Evolutionary conservation across 2,329 filamentous ascomycete genomes (phyloP).

Genomic region (Colletotrichum liaoningense): DNA sequence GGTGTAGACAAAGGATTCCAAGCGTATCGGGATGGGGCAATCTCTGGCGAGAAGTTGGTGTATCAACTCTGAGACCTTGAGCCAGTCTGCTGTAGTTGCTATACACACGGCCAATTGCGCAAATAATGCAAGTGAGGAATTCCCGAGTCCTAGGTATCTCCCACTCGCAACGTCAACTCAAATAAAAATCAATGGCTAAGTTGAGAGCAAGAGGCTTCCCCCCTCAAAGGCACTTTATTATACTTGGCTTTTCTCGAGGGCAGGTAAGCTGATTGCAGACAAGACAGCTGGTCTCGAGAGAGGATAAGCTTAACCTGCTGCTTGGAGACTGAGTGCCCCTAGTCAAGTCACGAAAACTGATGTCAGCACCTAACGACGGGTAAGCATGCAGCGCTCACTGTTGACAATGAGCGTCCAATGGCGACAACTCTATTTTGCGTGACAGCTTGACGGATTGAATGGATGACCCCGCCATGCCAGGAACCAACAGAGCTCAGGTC

Average conservation of each 20-base stretch:
- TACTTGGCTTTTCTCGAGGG: background rate
- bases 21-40: constrained; percentile 49
- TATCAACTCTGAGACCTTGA: constrained; percentile 43
- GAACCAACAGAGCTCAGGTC: background rate
- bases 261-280: background rate
- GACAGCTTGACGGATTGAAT: too few species aligned
- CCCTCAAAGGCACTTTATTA: background rate
- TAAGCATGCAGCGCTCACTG: background rate
- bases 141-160: background rate
- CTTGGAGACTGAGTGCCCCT: background rate
- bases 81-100: background rate
- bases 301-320: background rate
- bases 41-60: constrained; percentile 54
- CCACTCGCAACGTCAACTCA: background rate
- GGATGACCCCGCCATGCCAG: background rate
- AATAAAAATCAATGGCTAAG: background rate
- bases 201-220: background rate
- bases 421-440: background rate
- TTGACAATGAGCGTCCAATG: background rate
- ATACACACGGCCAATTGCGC: too few species aligned
- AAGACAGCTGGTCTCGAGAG: background rate
- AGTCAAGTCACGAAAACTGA: background rate
- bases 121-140: background rate
- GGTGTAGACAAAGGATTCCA: constrained; percentile 49
- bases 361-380: background rate